Evolutionary conservation across 306 rosid genomes (phyloP).

Genomic region (Citrullus mucosospermus): DNA sequence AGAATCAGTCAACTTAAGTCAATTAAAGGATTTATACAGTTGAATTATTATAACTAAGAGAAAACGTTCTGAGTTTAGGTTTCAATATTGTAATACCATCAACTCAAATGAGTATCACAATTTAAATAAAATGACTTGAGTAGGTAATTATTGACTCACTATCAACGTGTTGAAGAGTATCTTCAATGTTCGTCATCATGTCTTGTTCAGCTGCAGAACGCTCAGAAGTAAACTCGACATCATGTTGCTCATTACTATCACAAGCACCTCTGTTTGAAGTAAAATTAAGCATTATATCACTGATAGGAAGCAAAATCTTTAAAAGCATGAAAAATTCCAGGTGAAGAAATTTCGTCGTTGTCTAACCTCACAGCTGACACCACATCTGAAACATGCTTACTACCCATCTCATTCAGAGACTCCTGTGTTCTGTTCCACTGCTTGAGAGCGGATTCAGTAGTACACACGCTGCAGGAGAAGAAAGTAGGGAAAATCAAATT

Average conservation of each 20-base stretch:
- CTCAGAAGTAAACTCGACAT: constrained; percentile 44
- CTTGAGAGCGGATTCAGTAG: constrained; percentile 42
- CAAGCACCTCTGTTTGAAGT: constrained; percentile 36
- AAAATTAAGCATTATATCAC: constrained; percentile 1
- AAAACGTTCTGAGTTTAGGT: not conserved
- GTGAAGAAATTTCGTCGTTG: not conserved
- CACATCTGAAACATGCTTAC: constrained; percentile 39
- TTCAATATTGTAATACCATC: not conserved
- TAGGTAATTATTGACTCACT: constrained; percentile 19
- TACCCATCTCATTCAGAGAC: constrained; percentile 50
- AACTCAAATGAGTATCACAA: not conserved
- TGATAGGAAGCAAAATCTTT: not conserved
- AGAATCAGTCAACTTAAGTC: not conserved
- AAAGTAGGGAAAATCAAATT: not conserved
- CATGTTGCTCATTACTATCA: constrained; percentile 53
- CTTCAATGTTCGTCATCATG: constrained; percentile 44
- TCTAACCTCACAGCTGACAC: constrained; percentile 56
- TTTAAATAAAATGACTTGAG: not conserved
- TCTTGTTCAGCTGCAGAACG: constrained; percentile 54
- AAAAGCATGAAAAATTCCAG: not conserved
- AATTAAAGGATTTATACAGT: not conserved
- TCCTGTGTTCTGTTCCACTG: constrained; percentile 50
- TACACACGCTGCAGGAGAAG: constrained; percentile 27
- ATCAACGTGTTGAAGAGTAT: constrained; percentile 38
- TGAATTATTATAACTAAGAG: not conserved